These are phyloP conservation scores for Umbelopsis sp. DNA, from an alignment of 371 early-diverging fungal genomes.

Conservation along the genomic window DNA sequence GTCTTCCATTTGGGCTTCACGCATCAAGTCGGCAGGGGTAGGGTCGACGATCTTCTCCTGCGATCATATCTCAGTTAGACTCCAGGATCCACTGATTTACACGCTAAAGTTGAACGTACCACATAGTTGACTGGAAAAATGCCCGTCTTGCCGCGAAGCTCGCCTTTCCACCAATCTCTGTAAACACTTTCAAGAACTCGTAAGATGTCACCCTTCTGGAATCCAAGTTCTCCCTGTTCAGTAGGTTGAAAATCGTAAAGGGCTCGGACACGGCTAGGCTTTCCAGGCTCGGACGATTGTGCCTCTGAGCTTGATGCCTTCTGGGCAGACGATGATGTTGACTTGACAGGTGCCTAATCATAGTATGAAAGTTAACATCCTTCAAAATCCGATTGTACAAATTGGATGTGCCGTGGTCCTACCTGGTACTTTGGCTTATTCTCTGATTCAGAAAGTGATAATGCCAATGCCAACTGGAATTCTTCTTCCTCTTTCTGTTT, in stretches of 20 bases:
- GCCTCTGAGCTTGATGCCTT: slow-evolving; percentile 19
- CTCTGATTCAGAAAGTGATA: slow-evolving; percentile 82
- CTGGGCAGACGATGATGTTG: slow-evolving; percentile 16
- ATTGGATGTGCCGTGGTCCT: neutral
- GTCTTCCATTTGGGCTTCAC: slow-evolving; percentile 70
- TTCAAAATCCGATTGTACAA: neutral
- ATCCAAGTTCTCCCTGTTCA: slow-evolving; percentile 83
- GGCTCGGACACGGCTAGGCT: slow-evolving; percentile 77
- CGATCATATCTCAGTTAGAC: neutral
- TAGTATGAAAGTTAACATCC: neutral
- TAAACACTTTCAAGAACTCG: slow-evolving; percentile 84
- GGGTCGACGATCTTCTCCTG: slow-evolving; percentile 64
- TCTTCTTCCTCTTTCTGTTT: slow-evolving; percentile 91
- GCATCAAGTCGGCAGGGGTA: slow-evolving; percentile 57
- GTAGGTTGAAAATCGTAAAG: slow-evolving; percentile 85
- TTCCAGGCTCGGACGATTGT: slow-evolving; percentile 35
- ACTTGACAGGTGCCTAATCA: slow-evolving; percentile 3
- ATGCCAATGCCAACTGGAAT: slow-evolving; percentile 86
- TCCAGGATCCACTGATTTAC: neutral
- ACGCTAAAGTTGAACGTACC: slow-evolving; percentile 32
- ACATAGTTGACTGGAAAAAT: slow-evolving; percentile 92
- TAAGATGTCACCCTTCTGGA: slow-evolving; percentile 79
- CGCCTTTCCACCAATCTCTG: slow-evolving; percentile 93
- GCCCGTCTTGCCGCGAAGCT: slow-evolving; percentile 71
- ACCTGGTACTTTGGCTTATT: slow-evolving; percentile 51